Evolutionary conservation across 2,329 filamentous ascomycete species (phyloP).

Genomic region (Diaporthe vexans): DNA sequence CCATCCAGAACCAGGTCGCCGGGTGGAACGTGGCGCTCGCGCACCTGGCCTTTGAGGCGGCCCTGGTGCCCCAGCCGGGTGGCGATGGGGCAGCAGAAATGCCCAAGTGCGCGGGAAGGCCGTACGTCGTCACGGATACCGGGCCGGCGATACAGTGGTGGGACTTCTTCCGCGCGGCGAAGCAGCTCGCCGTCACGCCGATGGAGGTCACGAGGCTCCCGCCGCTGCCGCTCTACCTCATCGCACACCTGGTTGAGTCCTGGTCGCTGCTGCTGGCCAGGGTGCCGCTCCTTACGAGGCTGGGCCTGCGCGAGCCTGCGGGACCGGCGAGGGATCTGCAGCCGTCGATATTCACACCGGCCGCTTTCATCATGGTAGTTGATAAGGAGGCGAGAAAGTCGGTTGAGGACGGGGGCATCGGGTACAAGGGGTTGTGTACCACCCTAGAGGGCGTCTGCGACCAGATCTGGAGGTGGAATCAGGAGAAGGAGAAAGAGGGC

Average conservation of each 20-base stretch:
- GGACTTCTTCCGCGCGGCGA: constrained; percentile 56
- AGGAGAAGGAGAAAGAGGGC: constrained; percentile 19
- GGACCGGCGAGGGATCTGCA: constrained; percentile 56
- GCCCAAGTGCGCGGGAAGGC: constrained; percentile 57
- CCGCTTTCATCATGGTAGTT: constrained; percentile 54
- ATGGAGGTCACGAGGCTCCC: constrained; percentile 51
- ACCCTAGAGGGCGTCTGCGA: constrained; percentile 58
- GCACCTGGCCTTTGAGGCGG: constrained; percentile 66
- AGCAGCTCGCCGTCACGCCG: constrained; percentile 48
- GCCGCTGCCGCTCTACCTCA: constrained; percentile 54
- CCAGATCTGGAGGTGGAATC: constrained; percentile 58
- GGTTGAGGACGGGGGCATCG: constrained; percentile 58
- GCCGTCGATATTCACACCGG: constrained; percentile 55
- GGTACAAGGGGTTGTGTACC: constrained; percentile 54
- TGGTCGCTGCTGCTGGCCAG: constrained; percentile 50
- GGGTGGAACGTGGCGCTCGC: constrained; percentile 67
- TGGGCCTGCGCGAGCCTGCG: constrained; percentile 49
- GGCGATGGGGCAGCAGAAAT: constrained; percentile 45
- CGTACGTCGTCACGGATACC: constrained; percentile 65
- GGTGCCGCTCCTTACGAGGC: constrained; percentile 42
- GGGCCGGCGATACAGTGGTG: constrained; percentile 58
- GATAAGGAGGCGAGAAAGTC: constrained; percentile 54
- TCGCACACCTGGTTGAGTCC: constrained; percentile 55
- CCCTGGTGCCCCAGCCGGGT: constrained; percentile 51
- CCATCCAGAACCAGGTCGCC: constrained; percentile 65